Evolutionary conservation across 2,329 filamentous ascomycete genomes (phyloP).

Genomic region (Lasiodiplodia citricola): DNA sequence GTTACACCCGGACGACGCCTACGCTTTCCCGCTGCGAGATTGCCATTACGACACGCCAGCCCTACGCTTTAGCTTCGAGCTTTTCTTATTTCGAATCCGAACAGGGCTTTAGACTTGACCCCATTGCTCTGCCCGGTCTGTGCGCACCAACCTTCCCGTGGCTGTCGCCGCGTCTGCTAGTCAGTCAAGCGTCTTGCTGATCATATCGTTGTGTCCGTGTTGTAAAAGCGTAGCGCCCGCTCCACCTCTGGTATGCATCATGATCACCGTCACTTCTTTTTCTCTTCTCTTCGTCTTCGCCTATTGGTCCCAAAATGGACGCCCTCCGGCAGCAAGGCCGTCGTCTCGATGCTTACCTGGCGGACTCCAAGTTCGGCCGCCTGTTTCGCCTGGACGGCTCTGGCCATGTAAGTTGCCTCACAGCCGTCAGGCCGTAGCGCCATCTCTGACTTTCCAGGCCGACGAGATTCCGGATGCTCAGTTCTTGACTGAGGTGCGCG

Average conservation of each 20-base stretch:
- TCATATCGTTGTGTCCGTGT: background rate
- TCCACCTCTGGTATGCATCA: background rate
- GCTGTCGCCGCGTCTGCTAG: slow-evolving; percentile 17
- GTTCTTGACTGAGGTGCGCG: slow-evolving; percentile 84
- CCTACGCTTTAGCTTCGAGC: background rate
- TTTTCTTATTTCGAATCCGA: background rate
- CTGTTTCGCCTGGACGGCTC: slow-evolving; percentile 54
- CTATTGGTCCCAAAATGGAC: slow-evolving; percentile 27
- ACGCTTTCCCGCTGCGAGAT: background rate
- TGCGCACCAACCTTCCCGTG: slow-evolving; percentile 19
- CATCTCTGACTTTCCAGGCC: slow-evolving; percentile 51
- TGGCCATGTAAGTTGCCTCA: slow-evolving; percentile 11
- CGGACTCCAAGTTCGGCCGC: slow-evolving; percentile 44
- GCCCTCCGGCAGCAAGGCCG: slow-evolving; percentile 19
- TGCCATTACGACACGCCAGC: no score
- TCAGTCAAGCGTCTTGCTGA: background rate
- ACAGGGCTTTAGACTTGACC: background rate
- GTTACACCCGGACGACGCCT: background rate
- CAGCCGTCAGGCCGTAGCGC: background rate
- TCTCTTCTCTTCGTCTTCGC: background rate
- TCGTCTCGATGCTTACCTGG: slow-evolving; percentile 29
- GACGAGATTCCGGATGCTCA: slow-evolving; percentile 74
- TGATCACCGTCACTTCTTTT: background rate
- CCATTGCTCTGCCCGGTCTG: background rate
- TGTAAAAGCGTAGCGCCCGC: slow-evolving; percentile 11